Evolutionary conservation across 129 eudicot genomes (phyloP).

Genomic region (Helianthus tuberosus): DNA sequence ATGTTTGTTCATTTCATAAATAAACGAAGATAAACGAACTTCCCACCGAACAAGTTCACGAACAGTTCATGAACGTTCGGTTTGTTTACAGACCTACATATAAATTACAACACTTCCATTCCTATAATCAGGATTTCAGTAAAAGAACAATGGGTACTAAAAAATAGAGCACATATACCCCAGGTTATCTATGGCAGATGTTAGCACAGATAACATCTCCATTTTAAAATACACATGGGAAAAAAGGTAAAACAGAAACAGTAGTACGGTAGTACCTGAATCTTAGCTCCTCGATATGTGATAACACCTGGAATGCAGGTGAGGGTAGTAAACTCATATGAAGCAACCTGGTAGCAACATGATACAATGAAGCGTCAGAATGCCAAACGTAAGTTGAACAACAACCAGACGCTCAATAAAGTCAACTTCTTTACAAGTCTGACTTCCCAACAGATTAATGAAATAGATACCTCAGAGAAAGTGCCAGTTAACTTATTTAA

Average conservation of each 20-base stretch:
- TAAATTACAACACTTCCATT: too few relatives aligned
- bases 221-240: not conserved
- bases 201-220: not conserved
- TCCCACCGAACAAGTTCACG: too few relatives aligned
- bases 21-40: too few relatives aligned
- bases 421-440: not conserved
- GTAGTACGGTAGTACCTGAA: conserved; percentile 67
- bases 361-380: conserved; percentile 15
- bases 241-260: conserved; percentile 17
- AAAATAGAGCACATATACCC: not conserved
- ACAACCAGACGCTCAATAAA: not conserved
- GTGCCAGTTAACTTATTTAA: conserved; percentile 94
- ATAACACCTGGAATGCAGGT: conserved; percentile 99
- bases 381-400: not conserved
- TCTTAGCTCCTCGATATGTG: conserved; percentile 96
- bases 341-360: conserved; percentile 76
- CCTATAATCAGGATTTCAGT: too few relatives aligned
- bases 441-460: not conserved
- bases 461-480: conserved; percentile 79
- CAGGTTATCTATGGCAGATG: conserved; percentile 1
- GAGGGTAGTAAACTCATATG: conserved; percentile 95
- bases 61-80: too few relatives aligned
- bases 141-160: too few relatives aligned
- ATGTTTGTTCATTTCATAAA: too few relatives aligned
- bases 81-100: too few relatives aligned